Percentiles rank a stretch among this genome's conserved stretches.
Evolutionary conservation across 768 basidiomycete genomes (phyloP).

Genomic region (Boletales sp.): DNA sequence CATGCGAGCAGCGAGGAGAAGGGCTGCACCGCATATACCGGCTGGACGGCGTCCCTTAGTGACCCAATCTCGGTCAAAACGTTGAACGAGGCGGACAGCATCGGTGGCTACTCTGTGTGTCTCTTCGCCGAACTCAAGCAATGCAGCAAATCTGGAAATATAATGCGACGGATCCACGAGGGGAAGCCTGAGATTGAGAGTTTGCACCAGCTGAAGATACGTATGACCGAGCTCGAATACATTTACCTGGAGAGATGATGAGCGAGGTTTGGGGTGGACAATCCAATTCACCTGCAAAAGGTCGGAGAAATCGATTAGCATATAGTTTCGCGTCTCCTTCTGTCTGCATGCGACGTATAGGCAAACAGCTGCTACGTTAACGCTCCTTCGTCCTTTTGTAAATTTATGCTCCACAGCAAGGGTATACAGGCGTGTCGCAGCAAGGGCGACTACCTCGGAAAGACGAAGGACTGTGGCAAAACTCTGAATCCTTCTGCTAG

Average conservation of each 20-base stretch:
- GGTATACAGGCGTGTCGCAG: conserved; percentile 85
- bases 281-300: conserved; percentile 65
- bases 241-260: conserved; percentile 62
- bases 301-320: conserved; percentile 99
- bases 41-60: conserved; percentile 91
- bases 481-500: conserved; percentile 77
- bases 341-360: conserved; percentile 92
- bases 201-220: conserved; percentile 90
- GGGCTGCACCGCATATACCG: conserved; percentile 94
- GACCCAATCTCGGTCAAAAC: conserved; percentile 98
- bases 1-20: conserved; percentile 95
- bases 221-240: conserved; percentile 97
- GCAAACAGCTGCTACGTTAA: conserved; percentile 95
- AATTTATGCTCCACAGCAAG: conserved; percentile 94
- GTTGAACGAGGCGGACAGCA: conserved; percentile 87
- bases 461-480: conserved; percentile 76
- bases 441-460: conserved; percentile 74
- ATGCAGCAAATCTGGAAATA: conserved; percentile 90
- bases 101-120: conserved; percentile 89
- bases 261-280: background rate
- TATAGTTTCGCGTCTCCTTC: conserved; percentile 87
- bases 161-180: conserved; percentile 96
- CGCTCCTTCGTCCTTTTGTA: conserved; percentile 86
- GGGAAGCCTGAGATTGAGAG: conserved; percentile 79
- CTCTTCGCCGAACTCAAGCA: conserved; percentile 95